Evolutionary conservation across 495 filamentous ascomycete genomes (phyloP).

Genomic region (Collariella sp.): DNA sequence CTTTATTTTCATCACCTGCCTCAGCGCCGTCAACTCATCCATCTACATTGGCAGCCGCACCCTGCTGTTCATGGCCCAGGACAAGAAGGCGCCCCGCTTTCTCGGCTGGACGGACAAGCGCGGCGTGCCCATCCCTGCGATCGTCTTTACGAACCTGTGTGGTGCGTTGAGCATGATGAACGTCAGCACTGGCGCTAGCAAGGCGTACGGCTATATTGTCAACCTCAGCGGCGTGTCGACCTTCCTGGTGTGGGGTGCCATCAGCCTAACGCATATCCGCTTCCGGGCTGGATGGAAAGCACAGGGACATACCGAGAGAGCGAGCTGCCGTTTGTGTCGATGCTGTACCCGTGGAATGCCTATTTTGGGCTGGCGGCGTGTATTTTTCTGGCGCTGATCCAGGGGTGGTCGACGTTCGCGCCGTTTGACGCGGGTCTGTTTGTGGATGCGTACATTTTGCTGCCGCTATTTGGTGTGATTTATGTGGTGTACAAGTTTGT

Average conservation of each 20-base stretch:
- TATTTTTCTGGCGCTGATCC: constrained; percentile 56
- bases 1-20: constrained; percentile 59
- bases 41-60: constrained; percentile 62
- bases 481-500: constrained; percentile 50
- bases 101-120: constrained; percentile 54
- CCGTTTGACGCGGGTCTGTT: constrained; percentile 53
- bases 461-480: constrained; percentile 56
- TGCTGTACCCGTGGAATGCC: constrained; percentile 54
- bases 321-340: constrained; percentile 50
- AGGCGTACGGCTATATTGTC: constrained; percentile 45
- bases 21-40: constrained; percentile 61
- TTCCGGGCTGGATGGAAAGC: constrained; percentile 50
- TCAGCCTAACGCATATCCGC: constrained; percentile 58
- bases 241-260: constrained; percentile 60
- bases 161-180: constrained; percentile 62
- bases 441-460: constrained; percentile 58
- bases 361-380: constrained; percentile 53
- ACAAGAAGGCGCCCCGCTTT: constrained; percentile 55
- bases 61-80: constrained; percentile 57
- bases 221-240: constrained; percentile 49
- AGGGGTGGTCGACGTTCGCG: constrained; percentile 47
- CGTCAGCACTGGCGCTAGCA: constrained; percentile 49
- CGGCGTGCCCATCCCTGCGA: constrained; percentile 56
- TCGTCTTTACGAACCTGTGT: constrained; percentile 54
- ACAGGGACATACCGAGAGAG: constrained; percentile 45